Evolutionary conservation across 2,329 filamentous ascomycete species (phyloP), one percentile per base, ranked within the genome.

Genomic region (Cytospora chrysosperma): DNA sequence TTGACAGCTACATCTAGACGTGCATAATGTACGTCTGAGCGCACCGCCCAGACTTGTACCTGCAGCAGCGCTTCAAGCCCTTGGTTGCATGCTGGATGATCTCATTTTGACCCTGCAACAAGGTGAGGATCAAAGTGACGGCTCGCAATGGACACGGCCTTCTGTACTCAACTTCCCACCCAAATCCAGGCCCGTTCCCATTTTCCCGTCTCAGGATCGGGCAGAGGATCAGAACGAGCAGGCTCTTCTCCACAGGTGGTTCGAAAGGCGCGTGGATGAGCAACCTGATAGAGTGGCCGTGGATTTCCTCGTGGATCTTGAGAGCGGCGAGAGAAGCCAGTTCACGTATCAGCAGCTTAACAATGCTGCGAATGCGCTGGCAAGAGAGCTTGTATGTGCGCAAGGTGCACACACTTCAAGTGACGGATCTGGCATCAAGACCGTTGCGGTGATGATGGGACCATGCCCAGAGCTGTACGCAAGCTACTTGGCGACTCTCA

Each of bases 391-490:
- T 34, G 51, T 61, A 12, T 51, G 37, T 27, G 27, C 21, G 19
- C 51, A n/a, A 55, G 26, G 15, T 27, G 37, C 60, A 62, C 32
- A n/a, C 17, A n/a, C 32, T 62, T 19, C 26, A 53, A 26, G 30
- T 37, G 30, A 53, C 50, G 47, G 15, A 13, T 57, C 30, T 8
- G 40, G 8, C 4, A 34, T 59, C 13, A 49, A 56, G 40, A 65
- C 64, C 4, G 62, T 68, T 7, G 69, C 68, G 15, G 68, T 70
- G 50, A 37, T 61, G 15, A 67, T 70, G 21, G 68, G 67, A 1
- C 68, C 70, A 4, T 68, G 63, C 15, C 74, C 74, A 0, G 75
- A 76, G 65, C 70, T 77, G 4, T 77, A 77, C 61, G 70, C 75
- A 27, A 70, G 73, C 17, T 77, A 76, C 56, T 70, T 77, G 9